A percentile compares a stretch with the other conserved stretches of the same genome.
phyloP scores from a whole-genome alignment of 305 asterid genomes.

The Fraxinus ornus region DNA sequence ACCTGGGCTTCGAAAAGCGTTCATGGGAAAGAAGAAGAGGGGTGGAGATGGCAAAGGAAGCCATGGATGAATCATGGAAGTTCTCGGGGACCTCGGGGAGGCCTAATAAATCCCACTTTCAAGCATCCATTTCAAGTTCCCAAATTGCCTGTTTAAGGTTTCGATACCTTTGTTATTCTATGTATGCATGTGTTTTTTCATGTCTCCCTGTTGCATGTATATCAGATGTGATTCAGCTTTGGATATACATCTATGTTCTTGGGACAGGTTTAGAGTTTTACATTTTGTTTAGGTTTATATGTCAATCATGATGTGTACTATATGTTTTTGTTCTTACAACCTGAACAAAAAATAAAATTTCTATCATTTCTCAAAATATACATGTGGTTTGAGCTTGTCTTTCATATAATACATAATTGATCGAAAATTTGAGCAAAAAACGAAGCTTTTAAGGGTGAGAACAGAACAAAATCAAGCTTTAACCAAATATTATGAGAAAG shows the following conservation, averaged over 20 bases:
- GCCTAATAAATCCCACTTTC: constrained; percentile 37
- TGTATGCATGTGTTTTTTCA: neutral
- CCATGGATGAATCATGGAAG: constrained; percentile 63
- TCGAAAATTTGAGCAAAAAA: neutral
- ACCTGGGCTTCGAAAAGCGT: constrained; percentile 18
- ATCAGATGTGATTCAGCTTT: neutral
- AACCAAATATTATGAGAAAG: neutral
- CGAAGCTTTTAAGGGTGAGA: neutral
- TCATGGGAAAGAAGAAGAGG: neutral
- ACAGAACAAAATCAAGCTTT: neutral
- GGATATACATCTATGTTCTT: neutral
- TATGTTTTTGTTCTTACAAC: neutral
- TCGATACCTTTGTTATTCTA: neutral
- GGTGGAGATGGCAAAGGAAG: constrained; percentile 37
- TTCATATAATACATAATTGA: neutral
- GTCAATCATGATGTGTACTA: neutral
- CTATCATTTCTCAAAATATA: neutral
- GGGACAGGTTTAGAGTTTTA: neutral
- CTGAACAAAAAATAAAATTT: neutral
- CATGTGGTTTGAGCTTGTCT: neutral
- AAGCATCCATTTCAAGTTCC: constrained; percentile 34
- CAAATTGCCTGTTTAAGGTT: constrained; percentile 32
- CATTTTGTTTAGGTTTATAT: neutral
- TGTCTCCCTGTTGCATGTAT: neutral
- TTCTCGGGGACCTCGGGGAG: constrained; percentile 45